Base-by-base conservation (phyloP, 352 stramenopile species). In the Aphanomyces astaci region DNA sequence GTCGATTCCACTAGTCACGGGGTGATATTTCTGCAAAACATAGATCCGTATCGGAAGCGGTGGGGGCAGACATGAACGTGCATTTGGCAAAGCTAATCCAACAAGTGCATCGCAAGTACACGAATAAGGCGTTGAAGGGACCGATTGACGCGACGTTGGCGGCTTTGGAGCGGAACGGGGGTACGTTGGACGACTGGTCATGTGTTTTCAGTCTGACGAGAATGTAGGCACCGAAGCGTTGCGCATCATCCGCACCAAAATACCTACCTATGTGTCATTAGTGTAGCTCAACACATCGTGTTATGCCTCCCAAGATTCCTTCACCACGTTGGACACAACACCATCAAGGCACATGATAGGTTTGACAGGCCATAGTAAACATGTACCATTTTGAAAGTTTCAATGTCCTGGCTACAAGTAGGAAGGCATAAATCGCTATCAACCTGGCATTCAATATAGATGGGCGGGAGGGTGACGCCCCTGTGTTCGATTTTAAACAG, bases 221-320 rank as follows among this genome's bases (percentile, higher is more conserved):
- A 3, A 15, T 39, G 36, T 55, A 66, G 60, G 60, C 10, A 25
- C 60, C 3, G 81, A 92, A 43, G 81, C 84, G 32, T 76, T 90
- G n/a, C 69, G 75, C 25, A 88, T 88, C 70, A 90, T 90, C 63
- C 76, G 79, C 19, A 80, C 76, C 51, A 92, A 92, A 72, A 92
- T 92, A 59, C 83, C 83, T 2, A 92, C 83, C 13, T 92, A 90
- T 53, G 72, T 75, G 11, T 90, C 82, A 2, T 48, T 66, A 9
- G 19, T 24, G 9, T 55, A 55, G 28, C 19, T 17, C 39, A 46
- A 46, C 39, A n/a, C n/a, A n/a, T n/a, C n/a, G n/a, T n/a, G n/a
- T n/a, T n/a, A n/a, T n/a, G n/a, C n/a, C n/a, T n/a, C n/a, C n/a
- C n/a, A n/a, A n/a, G n/a, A n/a, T n/a, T n/a, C n/a, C n/a, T n/a